Evolutionary conservation across 208 protist genomes (phyloP).

Genomic region (Endotrypanum monterogeii): DNA sequence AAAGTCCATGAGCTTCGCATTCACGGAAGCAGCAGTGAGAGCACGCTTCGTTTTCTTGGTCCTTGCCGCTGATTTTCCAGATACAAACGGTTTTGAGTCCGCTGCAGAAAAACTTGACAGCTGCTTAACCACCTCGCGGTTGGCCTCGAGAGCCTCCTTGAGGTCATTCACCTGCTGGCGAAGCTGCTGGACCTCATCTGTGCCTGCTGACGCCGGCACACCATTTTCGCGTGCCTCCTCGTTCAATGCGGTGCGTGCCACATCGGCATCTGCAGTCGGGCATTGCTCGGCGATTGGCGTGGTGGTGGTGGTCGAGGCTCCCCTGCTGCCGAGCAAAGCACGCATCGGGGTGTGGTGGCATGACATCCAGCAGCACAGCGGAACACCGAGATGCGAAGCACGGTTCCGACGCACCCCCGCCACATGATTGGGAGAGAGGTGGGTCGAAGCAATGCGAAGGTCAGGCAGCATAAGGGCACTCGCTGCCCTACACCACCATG

Average conservation of each 20-base stretch:
- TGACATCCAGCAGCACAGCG: not conserved
- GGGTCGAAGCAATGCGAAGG: not conserved
- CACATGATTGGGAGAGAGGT: not conserved
- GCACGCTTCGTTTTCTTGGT: not conserved
- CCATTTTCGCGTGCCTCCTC: not conserved
- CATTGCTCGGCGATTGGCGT: not conserved
- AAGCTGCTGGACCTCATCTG: conserved; percentile 5
- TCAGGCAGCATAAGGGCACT: not conserved
- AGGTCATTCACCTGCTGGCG: conserved; percentile 28
- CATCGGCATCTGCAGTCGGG: not conserved
- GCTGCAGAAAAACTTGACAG: conserved; percentile 13
- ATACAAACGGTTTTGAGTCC: not conserved
- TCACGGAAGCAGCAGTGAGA: not conserved
- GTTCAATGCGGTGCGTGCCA: not conserved
- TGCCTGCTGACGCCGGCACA: not conserved
- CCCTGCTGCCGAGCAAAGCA: not conserved
- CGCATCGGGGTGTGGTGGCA: not conserved
- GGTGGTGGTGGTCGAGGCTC: not conserved
- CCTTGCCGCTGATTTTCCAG: not conserved
- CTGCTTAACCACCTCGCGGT: conserved; percentile 33
- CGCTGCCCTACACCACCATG: not conserved
- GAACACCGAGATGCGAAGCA: not conserved
- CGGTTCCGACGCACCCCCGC: not conserved
- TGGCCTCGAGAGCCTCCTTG: conserved; percentile 27
- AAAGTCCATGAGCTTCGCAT: conserved; percentile 15